These are phyloP conservation scores for Stachybotrys chartarum DNA, from an alignment of 2,329 filamentous ascomycete genomes.

Conservation along the genomic window DNA sequence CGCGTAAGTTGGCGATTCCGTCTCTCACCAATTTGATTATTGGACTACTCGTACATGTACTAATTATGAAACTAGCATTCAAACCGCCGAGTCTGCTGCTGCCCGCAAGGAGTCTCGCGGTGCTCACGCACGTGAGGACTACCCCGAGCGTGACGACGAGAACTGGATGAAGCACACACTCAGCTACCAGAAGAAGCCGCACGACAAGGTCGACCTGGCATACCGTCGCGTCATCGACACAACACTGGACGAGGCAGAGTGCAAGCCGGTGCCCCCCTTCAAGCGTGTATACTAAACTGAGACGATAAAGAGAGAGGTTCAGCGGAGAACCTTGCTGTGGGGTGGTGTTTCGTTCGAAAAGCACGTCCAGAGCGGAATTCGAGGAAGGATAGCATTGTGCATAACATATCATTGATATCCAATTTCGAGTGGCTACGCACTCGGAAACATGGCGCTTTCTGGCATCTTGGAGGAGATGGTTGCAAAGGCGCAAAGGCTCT, in stretches of 20 bases:
- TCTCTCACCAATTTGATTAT: neutral
- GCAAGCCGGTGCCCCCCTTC: slow-evolving; percentile 93
- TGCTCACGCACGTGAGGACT: slow-evolving; percentile 95
- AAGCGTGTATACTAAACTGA: slow-evolving; percentile 77
- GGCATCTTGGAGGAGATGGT: neutral
- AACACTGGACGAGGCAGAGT: slow-evolving; percentile 92
- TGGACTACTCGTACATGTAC: neutral
- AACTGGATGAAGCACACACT: slow-evolving; percentile 99
- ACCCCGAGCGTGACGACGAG: slow-evolving; percentile 86
- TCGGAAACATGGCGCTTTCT: neutral
- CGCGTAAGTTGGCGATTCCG: slow-evolving; percentile 63
- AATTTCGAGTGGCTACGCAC: neutral
- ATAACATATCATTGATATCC: neutral
- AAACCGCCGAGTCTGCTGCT: slow-evolving; percentile 85
- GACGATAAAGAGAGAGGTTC: neutral
- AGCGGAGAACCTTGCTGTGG: neutral
- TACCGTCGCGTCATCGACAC: slow-evolving; percentile 78
- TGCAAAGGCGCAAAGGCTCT: neutral
- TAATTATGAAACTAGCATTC: slow-evolving; percentile 46
- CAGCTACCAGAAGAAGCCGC: slow-evolving; percentile 88
- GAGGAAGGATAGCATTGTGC: neutral
- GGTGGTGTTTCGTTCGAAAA: neutral
- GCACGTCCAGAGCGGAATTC: neutral
- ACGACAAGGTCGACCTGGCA: slow-evolving; percentile 76
- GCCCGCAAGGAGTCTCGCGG: slow-evolving; percentile 97